Base-by-base conservation (phyloP, 2,329 filamentous ascomycete genomes). In the Paecilomyces formosus region DNA sequence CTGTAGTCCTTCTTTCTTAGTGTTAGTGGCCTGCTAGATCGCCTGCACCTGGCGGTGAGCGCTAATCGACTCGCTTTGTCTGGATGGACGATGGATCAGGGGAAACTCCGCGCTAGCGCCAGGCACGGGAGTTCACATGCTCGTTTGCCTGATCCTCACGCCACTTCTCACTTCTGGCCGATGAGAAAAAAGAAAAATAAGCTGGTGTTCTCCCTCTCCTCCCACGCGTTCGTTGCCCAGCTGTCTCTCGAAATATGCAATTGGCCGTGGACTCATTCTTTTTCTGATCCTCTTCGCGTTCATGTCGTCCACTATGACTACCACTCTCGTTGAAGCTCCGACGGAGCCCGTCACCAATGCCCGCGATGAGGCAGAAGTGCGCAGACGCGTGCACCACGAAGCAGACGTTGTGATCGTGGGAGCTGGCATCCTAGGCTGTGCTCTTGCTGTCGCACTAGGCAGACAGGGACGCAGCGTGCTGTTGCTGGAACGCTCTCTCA, bases 381-480 rank as follows among this genome's bases (percentile, higher is more conserved):
- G 82, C 62, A 73, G 83, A 65, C 71, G 72, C 52, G 68, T 79
- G 49, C 81, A 86, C 73, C 83, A 87, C 66, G 82, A 86, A 66
- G 83, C 82, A 62, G 94, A 99, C 68, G 86, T 96, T 35, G 89
- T 97, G 50, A 88, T 99, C 56, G 88, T 99, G 39, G 94, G 94
- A 64, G 94, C 91, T 2, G 94, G 94, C 57, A 83, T 97, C 59
- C 85, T 96, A 62, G 94, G 94, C 49, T 96, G 91, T 73, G 90
- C 92, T 21, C 80, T 92, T 22, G 93, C 94, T 18, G 89, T 87
- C 63, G 86, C 93, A 22, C 82, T 97, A 53, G 92, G 89, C 60
- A 87, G 89, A 66, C 94, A 97, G 77, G 92, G 92, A 57, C 86
- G 94, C 62, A 95, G 89, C 72, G 92, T 99, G 26, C 82, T 97